These are phyloP conservation scores for Scheffersomyces parashehatae DNA, from an alignment of 1,139 yeast genomes.

Conservation along the genomic window DNA sequence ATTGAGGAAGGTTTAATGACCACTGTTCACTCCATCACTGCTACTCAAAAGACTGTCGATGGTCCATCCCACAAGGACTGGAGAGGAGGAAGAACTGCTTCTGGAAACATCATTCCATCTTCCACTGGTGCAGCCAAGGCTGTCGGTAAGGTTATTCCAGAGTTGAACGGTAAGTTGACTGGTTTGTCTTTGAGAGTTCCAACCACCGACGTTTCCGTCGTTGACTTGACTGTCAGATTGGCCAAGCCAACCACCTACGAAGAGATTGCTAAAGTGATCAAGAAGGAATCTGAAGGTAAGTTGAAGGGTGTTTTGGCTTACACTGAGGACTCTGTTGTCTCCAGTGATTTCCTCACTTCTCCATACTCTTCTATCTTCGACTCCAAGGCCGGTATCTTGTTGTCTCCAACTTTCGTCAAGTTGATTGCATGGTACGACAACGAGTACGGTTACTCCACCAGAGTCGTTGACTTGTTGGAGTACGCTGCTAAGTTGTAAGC, in stretches of 20 bases:
- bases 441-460: constrained; percentile 24
- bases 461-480: constrained; percentile 25
- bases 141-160: constrained; percentile 24
- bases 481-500: constrained; percentile 10
- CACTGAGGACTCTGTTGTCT: constrained; percentile 24
- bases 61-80: constrained; percentile 27
- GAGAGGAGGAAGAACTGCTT: constrained; percentile 26
- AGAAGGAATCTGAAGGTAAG: constrained; percentile 19
- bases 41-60: constrained; percentile 24
- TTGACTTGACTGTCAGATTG: constrained; percentile 24
- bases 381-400: constrained; percentile 24
- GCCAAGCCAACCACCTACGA: constrained; percentile 19
- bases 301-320: constrained; percentile 21
- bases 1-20: constrained; percentile 26
- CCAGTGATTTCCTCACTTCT: constrained; percentile 22
- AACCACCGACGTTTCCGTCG: constrained; percentile 23
- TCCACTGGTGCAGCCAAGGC: constrained; percentile 27
- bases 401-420: constrained; percentile 24
- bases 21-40: constrained; percentile 23
- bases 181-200: constrained; percentile 25
- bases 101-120: constrained; percentile 23
- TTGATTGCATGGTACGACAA: constrained; percentile 25
- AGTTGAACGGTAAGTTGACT: constrained; percentile 25
- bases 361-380: constrained; percentile 21
- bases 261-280: constrained; percentile 20